A percentile compares a stretch with the other conserved stretches of the same genome.
Evolutionary conservation across 768 basidiomycete species (phyloP).

Genomic region (Boletus pseudopeckii): DNA sequence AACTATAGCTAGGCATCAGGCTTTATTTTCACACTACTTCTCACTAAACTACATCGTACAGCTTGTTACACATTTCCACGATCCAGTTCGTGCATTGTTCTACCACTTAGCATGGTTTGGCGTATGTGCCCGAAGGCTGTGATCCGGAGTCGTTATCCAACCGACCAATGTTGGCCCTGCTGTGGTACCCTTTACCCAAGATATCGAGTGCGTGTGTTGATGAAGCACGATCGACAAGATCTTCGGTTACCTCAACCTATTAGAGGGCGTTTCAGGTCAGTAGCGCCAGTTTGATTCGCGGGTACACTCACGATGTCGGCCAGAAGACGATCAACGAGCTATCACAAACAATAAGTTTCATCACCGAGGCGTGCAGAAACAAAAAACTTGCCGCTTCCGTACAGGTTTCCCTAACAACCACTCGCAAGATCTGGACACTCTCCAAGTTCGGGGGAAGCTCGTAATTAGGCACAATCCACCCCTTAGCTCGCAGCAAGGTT

Average conservation of each 20-base stretch:
- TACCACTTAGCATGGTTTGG: slow-evolving; percentile 56
- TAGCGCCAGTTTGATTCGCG: neutral
- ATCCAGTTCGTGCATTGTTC: neutral
- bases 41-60: neutral
- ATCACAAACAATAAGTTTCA: slow-evolving; percentile 24
- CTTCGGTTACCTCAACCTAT: slow-evolving; percentile 64
- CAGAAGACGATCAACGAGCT: slow-evolving; percentile 64
- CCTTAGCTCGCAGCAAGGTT: slow-evolving; percentile 42
- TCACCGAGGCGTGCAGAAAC: slow-evolving; percentile 19
- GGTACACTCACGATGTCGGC: slow-evolving; percentile 58
- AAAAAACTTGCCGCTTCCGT: slow-evolving; percentile 43
- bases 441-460: slow-evolving; percentile 52
- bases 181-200: slow-evolving; percentile 32
- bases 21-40: neutral
- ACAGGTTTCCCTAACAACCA: slow-evolving; percentile 56
- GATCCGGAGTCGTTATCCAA: slow-evolving; percentile 49
- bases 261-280: neutral
- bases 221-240: slow-evolving; percentile 45
- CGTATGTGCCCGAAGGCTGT: slow-evolving; percentile 57
- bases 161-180: slow-evolving; percentile 37
- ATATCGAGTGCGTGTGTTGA: slow-evolving; percentile 50
- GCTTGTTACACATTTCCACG: neutral
- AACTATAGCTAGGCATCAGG: neutral
- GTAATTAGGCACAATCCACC: slow-evolving; percentile 63
- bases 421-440: slow-evolving; percentile 55